Conservation (phyloP, 2,329 filamentous ascomycete species). For the Hypoxylon sp. region DNA sequence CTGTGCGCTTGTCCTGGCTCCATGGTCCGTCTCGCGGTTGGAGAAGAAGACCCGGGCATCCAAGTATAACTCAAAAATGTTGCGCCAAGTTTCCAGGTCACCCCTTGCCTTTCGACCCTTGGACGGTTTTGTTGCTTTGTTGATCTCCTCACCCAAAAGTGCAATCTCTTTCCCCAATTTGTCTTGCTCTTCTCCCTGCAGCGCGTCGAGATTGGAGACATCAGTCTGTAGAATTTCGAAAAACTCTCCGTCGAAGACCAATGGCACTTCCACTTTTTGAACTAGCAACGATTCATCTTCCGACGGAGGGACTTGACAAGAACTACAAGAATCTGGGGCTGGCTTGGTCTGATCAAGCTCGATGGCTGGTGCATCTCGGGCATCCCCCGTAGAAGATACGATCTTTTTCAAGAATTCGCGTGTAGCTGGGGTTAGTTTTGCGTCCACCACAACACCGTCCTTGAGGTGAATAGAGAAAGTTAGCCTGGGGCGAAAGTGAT, state of each 20-base stretch:
- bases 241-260: constrained; percentile 81
- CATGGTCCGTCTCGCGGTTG: constrained; percentile 74
- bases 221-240: constrained; percentile 79
- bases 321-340: not conserved
- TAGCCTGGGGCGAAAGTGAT: constrained; percentile 70
- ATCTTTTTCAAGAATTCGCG: constrained; percentile 69
- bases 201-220: constrained; percentile 71
- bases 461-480: constrained; percentile 73
- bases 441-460: constrained; percentile 74
- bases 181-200: constrained; percentile 73
- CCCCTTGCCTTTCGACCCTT: constrained; percentile 65
- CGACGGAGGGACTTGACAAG: not conserved
- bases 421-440: constrained; percentile 71
- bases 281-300: constrained; percentile 25
- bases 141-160: constrained; percentile 70
- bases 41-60: constrained; percentile 86
- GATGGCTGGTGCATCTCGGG: not conserved
- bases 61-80: constrained; percentile 83
- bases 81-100: constrained; percentile 79
- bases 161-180: constrained; percentile 70
- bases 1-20: constrained; percentile 69
- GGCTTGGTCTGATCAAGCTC: not conserved
- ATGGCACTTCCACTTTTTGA: constrained; percentile 72
- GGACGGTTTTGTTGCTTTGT: constrained; percentile 70
- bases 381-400: constrained; percentile 50